These are phyloP conservation scores for Pythium scleroteichum DNA, from an alignment of 352 stramenopile genomes.

Conservation along the genomic window DNA sequence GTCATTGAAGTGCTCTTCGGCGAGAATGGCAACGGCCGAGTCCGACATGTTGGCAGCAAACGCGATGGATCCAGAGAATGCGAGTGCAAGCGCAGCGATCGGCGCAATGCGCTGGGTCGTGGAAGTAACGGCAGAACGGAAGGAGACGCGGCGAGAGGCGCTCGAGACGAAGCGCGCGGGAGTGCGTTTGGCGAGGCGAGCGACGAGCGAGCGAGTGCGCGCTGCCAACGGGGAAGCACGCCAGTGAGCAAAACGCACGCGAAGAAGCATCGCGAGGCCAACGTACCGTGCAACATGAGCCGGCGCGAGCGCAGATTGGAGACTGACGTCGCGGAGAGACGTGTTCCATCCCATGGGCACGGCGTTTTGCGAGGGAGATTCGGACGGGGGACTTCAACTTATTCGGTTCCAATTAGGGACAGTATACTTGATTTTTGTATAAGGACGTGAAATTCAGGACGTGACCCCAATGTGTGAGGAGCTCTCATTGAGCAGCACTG, in stretches of 20 bases:
- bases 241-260: neutral
- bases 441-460: neutral
- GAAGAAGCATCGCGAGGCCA: no score
- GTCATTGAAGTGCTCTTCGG: constrained; percentile 84
- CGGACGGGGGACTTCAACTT: constrained; percentile 24
- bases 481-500: no score
- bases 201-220: constrained; percentile 16
- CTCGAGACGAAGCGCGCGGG: constrained; percentile 16
- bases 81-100: constrained; percentile 11
- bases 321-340: constrained; percentile 6
- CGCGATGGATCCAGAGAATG: constrained; percentile 22
- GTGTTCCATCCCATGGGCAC: no score
- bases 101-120: neutral
- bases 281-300: constrained; percentile 25
- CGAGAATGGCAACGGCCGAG: constrained; percentile 59
- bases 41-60: constrained; percentile 45
- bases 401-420: constrained; percentile 29
- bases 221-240: constrained; percentile 8
- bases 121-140: neutral
- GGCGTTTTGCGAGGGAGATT: constrained; percentile 6
- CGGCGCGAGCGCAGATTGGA: constrained; percentile 7
- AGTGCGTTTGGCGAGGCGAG: constrained; percentile 15
- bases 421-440: constrained; percentile 16
- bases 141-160: constrained; percentile 1
- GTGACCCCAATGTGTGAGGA: neutral